Conservation (phyloP, 2,329 filamentous ascomycete genomes). For the Hypocrella siamensis region DNA sequence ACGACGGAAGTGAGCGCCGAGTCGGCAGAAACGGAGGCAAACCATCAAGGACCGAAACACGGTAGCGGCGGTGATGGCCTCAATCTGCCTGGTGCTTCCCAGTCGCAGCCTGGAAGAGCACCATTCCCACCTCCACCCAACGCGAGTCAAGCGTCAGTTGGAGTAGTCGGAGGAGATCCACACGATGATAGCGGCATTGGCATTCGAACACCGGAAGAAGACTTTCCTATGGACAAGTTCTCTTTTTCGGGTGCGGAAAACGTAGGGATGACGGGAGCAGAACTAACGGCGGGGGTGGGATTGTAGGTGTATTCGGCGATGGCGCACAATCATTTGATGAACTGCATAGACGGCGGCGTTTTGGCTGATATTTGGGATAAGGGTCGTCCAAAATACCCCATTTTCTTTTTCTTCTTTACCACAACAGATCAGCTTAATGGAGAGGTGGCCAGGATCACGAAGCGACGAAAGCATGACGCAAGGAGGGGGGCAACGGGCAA, state of each 20-base stretch:
- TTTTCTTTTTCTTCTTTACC: conserved; percentile 1
- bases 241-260: conserved; percentile 23
- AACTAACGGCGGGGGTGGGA: conserved; percentile 9
- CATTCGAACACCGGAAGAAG: conserved; percentile 51
- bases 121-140: conserved; percentile 31
- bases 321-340: conserved; percentile 1
- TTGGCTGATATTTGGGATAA: conserved; percentile 3
- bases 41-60: conserved; percentile 20
- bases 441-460: too few relatives aligned
- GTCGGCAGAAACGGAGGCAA: conserved; percentile 18
- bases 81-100: conserved; percentile 25
- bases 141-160: conserved; percentile 23
- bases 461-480: too few relatives aligned
- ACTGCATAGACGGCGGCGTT: conserved; percentile 5
- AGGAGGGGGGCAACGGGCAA: too few relatives aligned
- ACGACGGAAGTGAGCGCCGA: conserved; percentile 17
- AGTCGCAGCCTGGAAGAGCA: conserved; percentile 31
- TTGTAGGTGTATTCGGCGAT: conserved; percentile 2
- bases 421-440: too few relatives aligned
- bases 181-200: conserved; percentile 66
- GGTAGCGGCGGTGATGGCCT: conserved; percentile 30
- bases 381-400: conserved; percentile 4
- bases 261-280: conserved; percentile 17
- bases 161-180: conserved; percentile 23
- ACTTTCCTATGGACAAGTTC: conserved; percentile 46